Percentiles rank a stretch among this genome's conserved stretches.
phyloP scores from a whole-genome alignment of 2,329 filamentous ascomycete species.

The Penicillium freii region DNA sequence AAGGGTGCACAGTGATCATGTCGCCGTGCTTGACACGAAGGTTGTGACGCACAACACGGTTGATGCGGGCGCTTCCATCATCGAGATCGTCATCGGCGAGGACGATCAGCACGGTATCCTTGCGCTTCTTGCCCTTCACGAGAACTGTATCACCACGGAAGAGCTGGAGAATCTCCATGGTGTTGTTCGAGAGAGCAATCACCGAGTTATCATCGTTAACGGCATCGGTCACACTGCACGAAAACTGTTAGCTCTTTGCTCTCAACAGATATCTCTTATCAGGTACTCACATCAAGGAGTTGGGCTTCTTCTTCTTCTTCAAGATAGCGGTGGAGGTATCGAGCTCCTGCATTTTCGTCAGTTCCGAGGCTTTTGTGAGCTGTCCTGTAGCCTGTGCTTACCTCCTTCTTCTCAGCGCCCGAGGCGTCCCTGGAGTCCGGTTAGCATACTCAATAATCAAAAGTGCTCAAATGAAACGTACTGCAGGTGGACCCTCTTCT shows the following conservation, averaged over 20 bases:
- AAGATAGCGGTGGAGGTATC: slow-evolving; percentile 94
- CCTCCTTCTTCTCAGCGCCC: slow-evolving; percentile 80
- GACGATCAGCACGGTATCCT: slow-evolving; percentile 97
- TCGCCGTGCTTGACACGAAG: slow-evolving; percentile 98
- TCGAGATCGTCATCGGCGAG: slow-evolving; percentile 96
- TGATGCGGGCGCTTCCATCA: slow-evolving; percentile 94
- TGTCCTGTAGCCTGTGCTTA: slow-evolving; percentile 43
- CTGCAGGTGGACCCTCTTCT: slow-evolving; percentile 82
- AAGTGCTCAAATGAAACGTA: slow-evolving; percentile 49
- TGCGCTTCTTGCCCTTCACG: slow-evolving; percentile 99
- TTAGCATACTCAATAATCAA: slow-evolving; percentile 40
- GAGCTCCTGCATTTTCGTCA: slow-evolving; percentile 62
- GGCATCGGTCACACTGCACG: slow-evolving; percentile 86
- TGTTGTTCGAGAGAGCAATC: slow-evolving; percentile 96
- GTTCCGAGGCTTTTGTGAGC: slow-evolving; percentile 38
- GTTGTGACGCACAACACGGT: slow-evolving; percentile 98
- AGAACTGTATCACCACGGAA: slow-evolving; percentile 98
- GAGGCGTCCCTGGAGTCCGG: slow-evolving; percentile 70
- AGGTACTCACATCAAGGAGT: slow-evolving; percentile 82
- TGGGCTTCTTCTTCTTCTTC: slow-evolving; percentile 99
- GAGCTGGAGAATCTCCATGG: slow-evolving; percentile 96
- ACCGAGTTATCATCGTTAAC: slow-evolving; percentile 99
- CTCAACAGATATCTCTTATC: slow-evolving; percentile 3
- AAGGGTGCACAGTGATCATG: slow-evolving; percentile 94
- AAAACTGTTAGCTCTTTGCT: slow-evolving; percentile 23